Base-by-base conservation (phyloP, 1,284 basidiomycete species). In the Cutaneotrichosporon cutaneum region DNA sequence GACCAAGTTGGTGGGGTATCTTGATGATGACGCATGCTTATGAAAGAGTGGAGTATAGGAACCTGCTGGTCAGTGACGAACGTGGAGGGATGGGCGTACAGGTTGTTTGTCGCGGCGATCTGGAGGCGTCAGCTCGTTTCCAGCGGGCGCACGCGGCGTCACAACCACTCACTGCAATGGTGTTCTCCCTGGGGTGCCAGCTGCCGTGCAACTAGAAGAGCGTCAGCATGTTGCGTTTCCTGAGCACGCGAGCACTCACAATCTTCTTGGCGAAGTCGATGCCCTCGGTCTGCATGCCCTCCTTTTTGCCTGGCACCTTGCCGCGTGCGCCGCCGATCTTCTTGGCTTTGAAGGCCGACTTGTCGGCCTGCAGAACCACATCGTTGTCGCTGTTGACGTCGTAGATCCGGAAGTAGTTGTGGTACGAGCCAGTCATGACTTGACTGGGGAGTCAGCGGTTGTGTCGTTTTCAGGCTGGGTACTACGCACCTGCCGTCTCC, bases 231-330 rank as follows among this genome's bases (percentile, higher is more conserved):
- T 4, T 36, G 35, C 11, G 7, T 6, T 33, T 6, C 36, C 18
- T 32, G 2, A 18, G 10, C 3, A 72, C 14, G 5, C 13, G 5
- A 22, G 21, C 33, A 39, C 84, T 81, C 62, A 85, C 76, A 74
- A 99, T 99, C 87, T 99, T 99, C 89, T 98, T 99, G 82, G 95
- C 95, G 81, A 98, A 99, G 82, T 97, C 94, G 70, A 95, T 85
- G 44, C 90, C 88, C 74, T 96, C 93, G 70, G 90, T 82, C 74
- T 93, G 90, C 87, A 95, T 89, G 45, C 87, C 86, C 69, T 94
- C 90, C 80, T 90, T 87, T 73, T 81, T 76, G 53, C 87, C 86
- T 52, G 86, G 85, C 70, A 90, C 89, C 84, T 91, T 90, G 50
- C 87, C 87, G 62, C 91, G 81, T 13, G 90, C 88, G 0, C 89